These are phyloP conservation scores for Spathaspora passalidarum DNA, from an alignment of 805 yeast genomes.

Conservation along the genomic window DNA sequence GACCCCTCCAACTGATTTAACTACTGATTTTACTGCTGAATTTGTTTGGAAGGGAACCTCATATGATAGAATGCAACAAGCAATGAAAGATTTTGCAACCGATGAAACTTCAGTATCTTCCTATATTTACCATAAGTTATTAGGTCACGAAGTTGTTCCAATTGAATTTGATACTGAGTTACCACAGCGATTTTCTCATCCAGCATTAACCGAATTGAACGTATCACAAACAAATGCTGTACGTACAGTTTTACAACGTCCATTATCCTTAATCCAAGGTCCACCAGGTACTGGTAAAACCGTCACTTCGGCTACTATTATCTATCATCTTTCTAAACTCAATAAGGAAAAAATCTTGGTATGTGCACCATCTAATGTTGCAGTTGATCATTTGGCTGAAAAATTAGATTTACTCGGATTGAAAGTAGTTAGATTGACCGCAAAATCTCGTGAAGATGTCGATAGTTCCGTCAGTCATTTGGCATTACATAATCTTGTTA, in stretches of 20 bases:
- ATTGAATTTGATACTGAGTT: slow-evolving; percentile 58
- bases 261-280: slow-evolving; percentile 83
- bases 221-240: slow-evolving; percentile 80
- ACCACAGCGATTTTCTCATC: slow-evolving; percentile 61
- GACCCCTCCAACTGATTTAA: slow-evolving; percentile 56
- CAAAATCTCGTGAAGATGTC: slow-evolving; percentile 77
- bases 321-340: slow-evolving; percentile 66
- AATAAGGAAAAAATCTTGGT: slow-evolving; percentile 69
- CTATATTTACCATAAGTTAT: slow-evolving; percentile 68
- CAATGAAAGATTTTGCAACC: slow-evolving; percentile 69
- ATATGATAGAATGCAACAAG: slow-evolving; percentile 79
- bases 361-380: slow-evolving; percentile 95
- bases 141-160: slow-evolving; percentile 75
- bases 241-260: slow-evolving; percentile 60
- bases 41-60: slow-evolving; percentile 88
- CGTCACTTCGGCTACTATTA: slow-evolving; percentile 85
- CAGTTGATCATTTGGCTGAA: slow-evolving; percentile 84
- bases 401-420: slow-evolving; percentile 70
- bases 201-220: slow-evolving; percentile 68
- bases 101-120: slow-evolving; percentile 68
- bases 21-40: slow-evolving; percentile 74
- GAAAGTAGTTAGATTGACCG: slow-evolving; percentile 73
- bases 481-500: slow-evolving; percentile 55
- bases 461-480: slow-evolving; percentile 59
- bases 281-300: slow-evolving; percentile 89